Conservation (phyloP, 108 stramenopile species). For the Nitzschia palea region DNA sequence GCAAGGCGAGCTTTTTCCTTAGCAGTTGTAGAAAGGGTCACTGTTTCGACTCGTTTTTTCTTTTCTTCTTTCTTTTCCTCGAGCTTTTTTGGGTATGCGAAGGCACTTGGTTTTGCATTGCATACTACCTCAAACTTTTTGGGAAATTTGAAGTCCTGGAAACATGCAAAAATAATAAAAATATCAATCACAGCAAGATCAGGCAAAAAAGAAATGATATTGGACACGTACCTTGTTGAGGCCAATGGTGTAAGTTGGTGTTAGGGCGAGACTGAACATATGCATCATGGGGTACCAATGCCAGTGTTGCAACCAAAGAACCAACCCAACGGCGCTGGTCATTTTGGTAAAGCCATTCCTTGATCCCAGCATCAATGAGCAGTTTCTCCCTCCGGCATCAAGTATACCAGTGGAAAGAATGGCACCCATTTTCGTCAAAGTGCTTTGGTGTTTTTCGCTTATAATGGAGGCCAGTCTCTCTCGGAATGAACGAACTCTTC, state of each 20-base stretch:
- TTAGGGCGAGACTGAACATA: conserved; percentile 93
- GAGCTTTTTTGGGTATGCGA: conserved; percentile 95
- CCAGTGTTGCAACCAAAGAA: conserved; percentile 98
- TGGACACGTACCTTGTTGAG: conserved; percentile 70
- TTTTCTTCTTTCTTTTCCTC: conserved; percentile 99
- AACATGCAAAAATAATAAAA: neutral
- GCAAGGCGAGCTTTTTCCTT: conserved; percentile 94
- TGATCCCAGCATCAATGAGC: conserved; percentile 83
- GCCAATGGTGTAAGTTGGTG: conserved; percentile 95
- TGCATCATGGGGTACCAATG: conserved; percentile 99
- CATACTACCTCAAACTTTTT: conserved; percentile 91
- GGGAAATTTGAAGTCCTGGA: conserved; percentile 90
- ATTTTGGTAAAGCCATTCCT: conserved; percentile 95
- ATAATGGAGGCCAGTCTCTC: conserved; percentile 76
- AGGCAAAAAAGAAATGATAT: neutral
- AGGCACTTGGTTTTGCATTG: conserved; percentile 87
- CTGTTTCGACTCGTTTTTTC: conserved; percentile 97
- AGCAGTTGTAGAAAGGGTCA: conserved; percentile 95
- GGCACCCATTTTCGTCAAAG: conserved; percentile 99
- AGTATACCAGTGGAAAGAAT: conserved; percentile 96
- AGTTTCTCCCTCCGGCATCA: conserved; percentile 98
- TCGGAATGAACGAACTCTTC: conserved; percentile 87
- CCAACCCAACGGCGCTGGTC: conserved; percentile 92
- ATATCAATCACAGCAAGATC: neutral
- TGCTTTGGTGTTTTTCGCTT: conserved; percentile 93